Evolutionary conservation across 768 basidiomycete genomes (phyloP), one percentile per base, ranked within the genome.

Genomic region (Mycena polygramma): DNA sequence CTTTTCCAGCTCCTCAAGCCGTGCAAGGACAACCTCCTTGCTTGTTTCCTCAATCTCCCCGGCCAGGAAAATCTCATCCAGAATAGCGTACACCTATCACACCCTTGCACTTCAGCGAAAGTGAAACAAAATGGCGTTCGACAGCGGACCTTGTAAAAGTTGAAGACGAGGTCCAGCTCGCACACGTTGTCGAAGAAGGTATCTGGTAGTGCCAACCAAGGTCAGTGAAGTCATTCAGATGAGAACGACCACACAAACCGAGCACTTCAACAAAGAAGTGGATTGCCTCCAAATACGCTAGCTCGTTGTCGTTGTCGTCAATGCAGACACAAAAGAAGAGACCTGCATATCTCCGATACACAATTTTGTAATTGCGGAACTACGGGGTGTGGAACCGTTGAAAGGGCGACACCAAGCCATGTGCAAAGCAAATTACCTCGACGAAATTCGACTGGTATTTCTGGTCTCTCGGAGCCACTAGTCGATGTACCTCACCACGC

Each of bases 391-490:
- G 45, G 1, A 46, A 20, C 15, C 2, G 1, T 11, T 15, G 41
- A 41, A 10, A 41, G n/a, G n/a, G n/a, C n/a, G n/a, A n/a, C n/a
- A n/a, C n/a, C n/a, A n/a, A n/a, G n/a, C n/a, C n/a, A n/a, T n/a
- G 41, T 41, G 30, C 30, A 30, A 41, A 41, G 41, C 4, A 41
- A 19, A 14, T 7, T 63, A 97, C 97, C 89, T 99, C 98, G 41
- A 99, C 98, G 75, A 99, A 99, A 79, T 99, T 99, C 26, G 95
- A 97, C 81, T 99, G 98, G 74, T 98, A 98, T 82, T 98, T 98
- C 84, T 98, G 96, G 81, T 99, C 98, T 71, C 98, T 84, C 20
- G 98, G 96, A 0, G 98, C 98, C 14, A 99, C 95, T 71, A 99
- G 81, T 43, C 98, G 87, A 79, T 99, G 98, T 0, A 99, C 97